Percentiles rank a stretch among this genome's conserved stretches.
Evolutionary conservation across 768 basidiomycete species (phyloP).

Genomic region (Leccinum subgranulosum): DNA sequence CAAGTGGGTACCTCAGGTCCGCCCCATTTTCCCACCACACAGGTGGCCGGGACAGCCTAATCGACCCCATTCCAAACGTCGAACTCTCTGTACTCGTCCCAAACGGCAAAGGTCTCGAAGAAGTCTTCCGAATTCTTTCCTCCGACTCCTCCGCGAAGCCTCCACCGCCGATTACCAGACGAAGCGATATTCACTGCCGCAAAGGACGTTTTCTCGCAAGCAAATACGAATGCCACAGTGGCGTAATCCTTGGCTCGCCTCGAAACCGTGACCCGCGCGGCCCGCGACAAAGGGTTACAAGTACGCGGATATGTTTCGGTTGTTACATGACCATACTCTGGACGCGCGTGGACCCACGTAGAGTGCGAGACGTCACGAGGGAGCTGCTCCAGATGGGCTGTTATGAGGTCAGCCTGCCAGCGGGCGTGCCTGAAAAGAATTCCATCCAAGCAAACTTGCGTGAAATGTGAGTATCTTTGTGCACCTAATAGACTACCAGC

Average conservation of each 20-base stretch:
- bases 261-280: slow-evolving; percentile 57
- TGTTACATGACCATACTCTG: slow-evolving; percentile 84
- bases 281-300: slow-evolving; percentile 56
- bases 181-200: slow-evolving; percentile 89
- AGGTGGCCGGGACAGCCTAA: slow-evolving; percentile 86
- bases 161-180: slow-evolving; percentile 67
- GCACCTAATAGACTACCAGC: background rate
- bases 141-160: slow-evolving; percentile 28
- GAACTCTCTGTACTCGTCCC: slow-evolving; percentile 82
- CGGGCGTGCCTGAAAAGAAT: slow-evolving; percentile 55
- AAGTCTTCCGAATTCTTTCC: slow-evolving; percentile 56
- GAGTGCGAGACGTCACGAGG: slow-evolving; percentile 67
- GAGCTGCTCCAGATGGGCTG: slow-evolving; percentile 86
- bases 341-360: slow-evolving; percentile 61
- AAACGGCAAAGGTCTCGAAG: slow-evolving; percentile 73
- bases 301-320: slow-evolving; percentile 88
- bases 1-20: slow-evolving; percentile 87
- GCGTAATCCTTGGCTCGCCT: slow-evolving; percentile 67
- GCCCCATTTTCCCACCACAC: slow-evolving; percentile 1
- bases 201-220: slow-evolving; percentile 79
- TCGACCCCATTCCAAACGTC: slow-evolving; percentile 50
- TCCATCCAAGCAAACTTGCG: slow-evolving; percentile 66
- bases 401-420: slow-evolving; percentile 81
- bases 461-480: slow-evolving; percentile 38
- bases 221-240: slow-evolving; percentile 79